Evolutionary conservation across 805 yeast species (phyloP).

Genomic region (Yarrowia sp.): DNA sequence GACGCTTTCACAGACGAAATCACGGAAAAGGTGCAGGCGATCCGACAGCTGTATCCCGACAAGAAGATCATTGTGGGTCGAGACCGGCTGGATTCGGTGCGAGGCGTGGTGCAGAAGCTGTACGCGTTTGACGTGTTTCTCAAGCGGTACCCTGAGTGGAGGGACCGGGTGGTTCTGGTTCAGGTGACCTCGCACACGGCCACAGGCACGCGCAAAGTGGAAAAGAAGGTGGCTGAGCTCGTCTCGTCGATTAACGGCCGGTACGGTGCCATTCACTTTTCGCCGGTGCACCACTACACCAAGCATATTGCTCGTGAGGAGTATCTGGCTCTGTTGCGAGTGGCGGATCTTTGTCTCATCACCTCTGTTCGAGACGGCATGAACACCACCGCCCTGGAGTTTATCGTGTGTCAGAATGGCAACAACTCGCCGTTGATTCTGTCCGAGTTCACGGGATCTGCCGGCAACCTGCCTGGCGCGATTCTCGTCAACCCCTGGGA

Average conservation of each 20-base stretch:
- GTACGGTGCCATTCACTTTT: constrained; percentile 74
- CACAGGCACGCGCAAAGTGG: constrained; percentile 59
- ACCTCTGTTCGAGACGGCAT: constrained; percentile 94
- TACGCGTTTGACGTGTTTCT: constrained; percentile 87
- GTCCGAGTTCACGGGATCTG: constrained; percentile 92
- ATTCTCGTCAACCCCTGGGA: constrained; percentile 96
- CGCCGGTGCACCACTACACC: constrained; percentile 91
- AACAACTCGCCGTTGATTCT: constrained; percentile 73
- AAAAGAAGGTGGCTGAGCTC: constrained; percentile 77
- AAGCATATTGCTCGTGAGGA: constrained; percentile 85
- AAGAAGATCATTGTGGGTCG: constrained; percentile 83
- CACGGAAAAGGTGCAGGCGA: constrained; percentile 55
- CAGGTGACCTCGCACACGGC: constrained; percentile 80
- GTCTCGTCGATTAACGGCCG: constrained; percentile 78
- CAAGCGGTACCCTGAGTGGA: constrained; percentile 90
- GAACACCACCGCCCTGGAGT: constrained; percentile 93
- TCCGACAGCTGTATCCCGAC: constrained; percentile 46
- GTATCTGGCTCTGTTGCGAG: constrained; percentile 80
- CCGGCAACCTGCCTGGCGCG: constrained; percentile 45
- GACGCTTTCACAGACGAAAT: constrained; percentile 50
- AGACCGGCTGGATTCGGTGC: constrained; percentile 84
- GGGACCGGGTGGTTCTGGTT: constrained; percentile 77
- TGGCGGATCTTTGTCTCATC: constrained; percentile 84
- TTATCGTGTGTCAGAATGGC: constrained; percentile 68
- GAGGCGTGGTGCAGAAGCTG: constrained; percentile 90